Evolutionary conservation across 192 early-diverging fungal species (phyloP).

Genomic region (Gonapodya prolifera): DNA sequence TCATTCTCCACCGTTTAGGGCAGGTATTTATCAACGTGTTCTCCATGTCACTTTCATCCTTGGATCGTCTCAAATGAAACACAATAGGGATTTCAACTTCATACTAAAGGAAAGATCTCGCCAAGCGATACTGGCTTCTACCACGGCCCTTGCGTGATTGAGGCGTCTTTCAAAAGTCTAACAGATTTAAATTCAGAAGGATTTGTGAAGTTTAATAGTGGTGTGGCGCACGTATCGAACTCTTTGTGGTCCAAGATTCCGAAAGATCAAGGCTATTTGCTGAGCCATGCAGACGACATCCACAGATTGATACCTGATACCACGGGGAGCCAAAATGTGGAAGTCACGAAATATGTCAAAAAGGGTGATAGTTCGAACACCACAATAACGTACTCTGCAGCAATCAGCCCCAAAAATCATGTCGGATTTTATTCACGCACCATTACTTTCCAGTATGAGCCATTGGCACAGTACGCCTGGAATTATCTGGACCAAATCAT

Average conservation of each 20-base stretch:
- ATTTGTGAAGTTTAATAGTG: too few species aligned
- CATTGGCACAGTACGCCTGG: constrained; percentile 71
- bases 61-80: too few species aligned
- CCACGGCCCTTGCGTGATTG: neutral
- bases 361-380: constrained; percentile 41
- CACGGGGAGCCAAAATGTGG: constrained; percentile 54
- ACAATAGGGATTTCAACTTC: neutral
- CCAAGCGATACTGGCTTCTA: constrained; percentile 1
- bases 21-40: constrained; percentile 39
- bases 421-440: constrained; percentile 38
- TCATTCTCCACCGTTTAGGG: constrained; percentile 76
- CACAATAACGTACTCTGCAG: constrained; percentile 58
- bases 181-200: too few species aligned
- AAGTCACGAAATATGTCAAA: constrained; percentile 75
- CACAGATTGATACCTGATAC: constrained; percentile 60
- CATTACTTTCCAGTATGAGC: constrained; percentile 63
- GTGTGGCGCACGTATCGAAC: too few species aligned
- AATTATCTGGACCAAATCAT: constrained; percentile 86
- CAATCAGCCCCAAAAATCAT: constrained; percentile 72
- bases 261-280: constrained; percentile 29
- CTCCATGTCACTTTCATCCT: neutral
- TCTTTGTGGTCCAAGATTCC: neutral
- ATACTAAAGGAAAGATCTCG: neutral
- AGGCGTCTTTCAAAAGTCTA: neutral
- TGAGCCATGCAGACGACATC: constrained; percentile 84